Evolutionary conservation across 495 filamentous ascomycete species (phyloP).

Genomic region (Daldinia loculata): DNA sequence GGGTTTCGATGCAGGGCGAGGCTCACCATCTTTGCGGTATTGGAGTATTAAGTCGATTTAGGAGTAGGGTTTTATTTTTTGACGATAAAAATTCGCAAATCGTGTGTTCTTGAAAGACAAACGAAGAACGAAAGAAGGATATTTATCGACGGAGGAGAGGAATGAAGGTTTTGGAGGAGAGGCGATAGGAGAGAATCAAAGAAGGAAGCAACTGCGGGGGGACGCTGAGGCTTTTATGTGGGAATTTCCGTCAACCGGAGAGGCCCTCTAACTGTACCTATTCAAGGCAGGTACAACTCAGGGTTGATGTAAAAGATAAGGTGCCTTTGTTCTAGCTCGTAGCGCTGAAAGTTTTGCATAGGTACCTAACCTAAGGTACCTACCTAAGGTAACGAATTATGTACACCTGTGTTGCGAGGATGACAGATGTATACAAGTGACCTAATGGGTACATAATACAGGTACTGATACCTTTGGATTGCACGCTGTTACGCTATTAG

Average conservation of each 20-base stretch:
- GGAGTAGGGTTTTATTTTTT: background rate
- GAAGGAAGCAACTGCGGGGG: conserved; percentile 33
- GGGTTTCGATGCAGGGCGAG: conserved; percentile 42
- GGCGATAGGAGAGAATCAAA: conserved; percentile 8
- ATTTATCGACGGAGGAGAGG: conserved; percentile 11
- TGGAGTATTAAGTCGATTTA: conserved; percentile 28
- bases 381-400: background rate
- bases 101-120: conserved; percentile 17
- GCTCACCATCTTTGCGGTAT: conserved; percentile 46
- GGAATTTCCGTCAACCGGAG: conserved; percentile 32
- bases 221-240: conserved; percentile 42
- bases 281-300: conserved; percentile 8
- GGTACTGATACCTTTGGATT: background rate
- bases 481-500: background rate
- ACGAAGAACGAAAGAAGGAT: conserved; percentile 14
- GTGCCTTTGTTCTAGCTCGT: conserved; percentile 10
- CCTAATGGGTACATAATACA: background rate
- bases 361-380: background rate
- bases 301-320: conserved; percentile 7
- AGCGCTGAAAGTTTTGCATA: conserved; percentile 2
- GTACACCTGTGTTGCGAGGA: background rate
- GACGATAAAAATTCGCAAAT: conserved; percentile 14
- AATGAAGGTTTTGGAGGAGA: conserved; percentile 5
- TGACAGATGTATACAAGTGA: background rate
- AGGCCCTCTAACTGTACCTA: conserved; percentile 7